phyloP scores from a whole-genome alignment of 2,329 filamentous ascomycete species.

The Cladosporium halotolerans region DNA sequence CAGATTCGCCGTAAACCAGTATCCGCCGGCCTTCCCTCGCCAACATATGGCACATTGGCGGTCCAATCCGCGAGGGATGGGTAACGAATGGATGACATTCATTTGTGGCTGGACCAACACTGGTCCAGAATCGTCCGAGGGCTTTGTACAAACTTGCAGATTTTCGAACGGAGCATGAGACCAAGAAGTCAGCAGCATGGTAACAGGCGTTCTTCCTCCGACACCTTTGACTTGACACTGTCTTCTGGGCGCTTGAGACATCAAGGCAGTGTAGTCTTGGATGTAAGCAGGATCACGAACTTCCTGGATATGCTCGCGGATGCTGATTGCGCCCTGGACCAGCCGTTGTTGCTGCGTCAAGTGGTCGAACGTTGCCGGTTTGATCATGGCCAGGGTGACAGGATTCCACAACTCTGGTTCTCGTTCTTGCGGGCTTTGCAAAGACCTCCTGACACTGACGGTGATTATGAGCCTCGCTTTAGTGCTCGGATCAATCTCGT shows the following conservation, averaged over 20 bases:
- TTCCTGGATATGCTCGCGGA: neutral
- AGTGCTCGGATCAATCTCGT: neutral
- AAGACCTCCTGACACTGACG: neutral
- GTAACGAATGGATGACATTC: neutral
- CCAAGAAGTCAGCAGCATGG: slow-evolving; percentile 2
- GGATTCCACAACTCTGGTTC: neutral
- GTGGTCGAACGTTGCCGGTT: neutral
- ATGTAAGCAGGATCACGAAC: neutral
- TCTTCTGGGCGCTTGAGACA: neutral
- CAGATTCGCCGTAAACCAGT: slow-evolving; percentile 1
- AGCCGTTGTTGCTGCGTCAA: neutral
- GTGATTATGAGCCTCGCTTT: neutral
- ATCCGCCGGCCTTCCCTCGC: neutral
- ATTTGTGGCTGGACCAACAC: neutral
- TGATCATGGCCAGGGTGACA: neutral
- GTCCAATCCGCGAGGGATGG: neutral
- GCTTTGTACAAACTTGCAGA: neutral
- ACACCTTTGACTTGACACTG: neutral
- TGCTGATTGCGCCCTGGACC: neutral
- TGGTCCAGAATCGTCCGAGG: neutral
- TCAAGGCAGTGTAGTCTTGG: neutral
- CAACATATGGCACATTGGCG: neutral
- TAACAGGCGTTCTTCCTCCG: neutral
- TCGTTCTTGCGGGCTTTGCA: neutral
- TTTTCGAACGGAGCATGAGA: neutral